Percentiles rank a stretch among this genome's conserved stretches.
phyloP scores from a whole-genome alignment of 1,284 basidiomycete genomes.

The Anthracocystis walkeri region DNA sequence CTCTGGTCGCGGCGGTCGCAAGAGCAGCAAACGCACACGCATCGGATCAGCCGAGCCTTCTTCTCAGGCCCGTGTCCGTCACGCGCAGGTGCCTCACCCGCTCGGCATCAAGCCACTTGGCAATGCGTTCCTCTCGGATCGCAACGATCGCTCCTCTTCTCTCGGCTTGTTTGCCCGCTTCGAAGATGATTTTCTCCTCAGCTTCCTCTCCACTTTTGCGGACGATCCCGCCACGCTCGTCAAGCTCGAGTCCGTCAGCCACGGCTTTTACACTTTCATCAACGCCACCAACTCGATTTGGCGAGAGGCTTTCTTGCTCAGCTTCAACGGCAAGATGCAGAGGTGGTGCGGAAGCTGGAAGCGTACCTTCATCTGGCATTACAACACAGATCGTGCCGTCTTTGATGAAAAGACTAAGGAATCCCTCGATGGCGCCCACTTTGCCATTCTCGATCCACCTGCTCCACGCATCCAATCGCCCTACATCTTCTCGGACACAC shows the following conservation, averaged over 20 bases:
- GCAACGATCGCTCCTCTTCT: conserved; percentile 40
- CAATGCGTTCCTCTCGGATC: conserved; percentile 57
- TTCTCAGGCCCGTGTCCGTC: neutral
- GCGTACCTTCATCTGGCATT: conserved; percentile 50
- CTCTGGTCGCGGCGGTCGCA: conserved; percentile 7
- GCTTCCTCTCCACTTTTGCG: conserved; percentile 49
- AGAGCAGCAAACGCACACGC: conserved; percentile 23
- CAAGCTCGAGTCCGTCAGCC: conserved; percentile 49
- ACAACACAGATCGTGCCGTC: conserved; percentile 24
- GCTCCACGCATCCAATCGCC: conserved; percentile 39
- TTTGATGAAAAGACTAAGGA: conserved; percentile 34
- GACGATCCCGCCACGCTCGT: conserved; percentile 32
- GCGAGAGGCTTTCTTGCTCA: conserved; percentile 53
- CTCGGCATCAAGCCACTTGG: conserved; percentile 62
- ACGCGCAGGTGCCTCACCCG: conserved; percentile 52
- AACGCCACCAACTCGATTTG: conserved; percentile 56
- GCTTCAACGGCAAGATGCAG: conserved; percentile 48
- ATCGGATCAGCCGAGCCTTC: conserved; percentile 21
- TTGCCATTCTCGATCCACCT: conserved; percentile 30
- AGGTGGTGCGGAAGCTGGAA: conserved; percentile 66
- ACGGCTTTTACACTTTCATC: conserved; percentile 53
- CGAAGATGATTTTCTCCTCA: conserved; percentile 57
- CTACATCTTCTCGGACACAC: conserved; percentile 59
- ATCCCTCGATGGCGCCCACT: conserved; percentile 29
- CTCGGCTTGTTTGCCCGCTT: conserved; percentile 53